Percentiles rank a stretch among this genome's conserved stretches.
phyloP scores from a whole-genome alignment of 1,139 yeast species.

The Yamadazyma conglobata region DNA sequence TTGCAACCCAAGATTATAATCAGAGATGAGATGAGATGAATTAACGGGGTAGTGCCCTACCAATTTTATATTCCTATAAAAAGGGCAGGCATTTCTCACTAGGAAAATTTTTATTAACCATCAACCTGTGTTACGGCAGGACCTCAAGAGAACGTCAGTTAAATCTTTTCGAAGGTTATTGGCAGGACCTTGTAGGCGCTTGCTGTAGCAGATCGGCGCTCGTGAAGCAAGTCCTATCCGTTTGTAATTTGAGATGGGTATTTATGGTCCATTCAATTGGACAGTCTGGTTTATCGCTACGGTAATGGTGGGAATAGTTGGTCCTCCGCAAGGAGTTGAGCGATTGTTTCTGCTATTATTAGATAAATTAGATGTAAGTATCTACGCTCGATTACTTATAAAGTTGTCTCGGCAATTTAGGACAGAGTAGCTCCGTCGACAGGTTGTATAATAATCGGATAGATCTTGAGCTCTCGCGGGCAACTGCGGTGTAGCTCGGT shows the following conservation, averaged over 20 bases:
- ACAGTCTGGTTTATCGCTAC: conserved; percentile 20
- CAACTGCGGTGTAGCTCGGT: conserved; percentile 53
- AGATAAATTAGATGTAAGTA: too few species aligned
- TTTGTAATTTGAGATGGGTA: conserved; percentile 1
- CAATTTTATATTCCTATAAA: conserved; percentile 5
- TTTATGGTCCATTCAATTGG: conserved; percentile 2
- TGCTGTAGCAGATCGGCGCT: conserved; percentile 65
- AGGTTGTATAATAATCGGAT: conserved; percentile 62
- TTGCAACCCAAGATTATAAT: conserved; percentile 1
- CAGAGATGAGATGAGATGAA: conserved; percentile 2
- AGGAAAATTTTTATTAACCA: conserved; percentile 13
- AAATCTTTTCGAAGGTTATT: conserved; percentile 31
- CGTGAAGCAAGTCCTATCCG: conserved; percentile 52
- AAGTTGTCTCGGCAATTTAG: conserved; percentile 29
- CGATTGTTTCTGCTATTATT: too few species aligned
- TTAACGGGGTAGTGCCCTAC: conserved; percentile 4
- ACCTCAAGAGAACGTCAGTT: conserved; percentile 31
- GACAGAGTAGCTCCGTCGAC: conserved; percentile 90
- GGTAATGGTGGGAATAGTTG: conserved; percentile 27
- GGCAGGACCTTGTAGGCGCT: conserved; percentile 31
- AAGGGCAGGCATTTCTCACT: conserved; percentile 4
- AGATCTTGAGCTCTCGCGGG: conserved; percentile 63
- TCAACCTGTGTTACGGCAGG: conserved; percentile 53
- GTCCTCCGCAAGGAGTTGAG: conserved; percentile 59
- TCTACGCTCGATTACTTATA: conserved; percentile 3